A percentile compares a stretch with the other conserved stretches of the same genome.
Conservation (phyloP, 495 filamentous ascomycete species). For the Penicillium alfredii region DNA sequence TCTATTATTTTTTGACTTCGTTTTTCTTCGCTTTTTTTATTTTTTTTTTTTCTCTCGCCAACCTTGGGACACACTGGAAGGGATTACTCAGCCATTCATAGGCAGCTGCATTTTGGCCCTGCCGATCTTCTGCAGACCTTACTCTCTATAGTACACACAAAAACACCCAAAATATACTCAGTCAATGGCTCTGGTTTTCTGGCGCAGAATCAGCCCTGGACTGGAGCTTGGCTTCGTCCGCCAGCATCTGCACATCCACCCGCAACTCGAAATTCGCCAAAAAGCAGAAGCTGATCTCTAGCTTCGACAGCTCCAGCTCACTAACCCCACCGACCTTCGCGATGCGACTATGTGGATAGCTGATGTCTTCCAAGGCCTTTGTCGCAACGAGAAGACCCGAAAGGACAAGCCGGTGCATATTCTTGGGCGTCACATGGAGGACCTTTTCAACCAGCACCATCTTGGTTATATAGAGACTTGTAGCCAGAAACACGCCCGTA, state of each 20-base stretch:
- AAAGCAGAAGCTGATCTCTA: slow-evolving; percentile 92
- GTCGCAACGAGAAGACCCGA: slow-evolving; percentile 80
- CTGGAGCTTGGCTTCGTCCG: slow-evolving; percentile 28
- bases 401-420: slow-evolving; percentile 81
- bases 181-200: too few relatives aligned
- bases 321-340: slow-evolving; percentile 87
- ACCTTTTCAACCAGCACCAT: slow-evolving; percentile 68
- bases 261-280: slow-evolving; percentile 74
- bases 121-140: too few relatives aligned
- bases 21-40: too few relatives aligned
- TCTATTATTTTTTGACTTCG: too few relatives aligned
- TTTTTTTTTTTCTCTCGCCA: too few relatives aligned
- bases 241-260: slow-evolving; percentile 58
- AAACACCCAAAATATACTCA: too few relatives aligned
- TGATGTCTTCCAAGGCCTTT: slow-evolving; percentile 88
- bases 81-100: too few relatives aligned
- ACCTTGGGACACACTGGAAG: too few relatives aligned
- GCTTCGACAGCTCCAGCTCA: slow-evolving; percentile 65
- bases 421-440: slow-evolving; percentile 70
- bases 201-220: background rate
- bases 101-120: too few relatives aligned
- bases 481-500: slow-evolving; percentile 91
- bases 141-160: too few relatives aligned
- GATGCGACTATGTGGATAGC: slow-evolving; percentile 75
- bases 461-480: slow-evolving; percentile 80